Base-by-base conservation (phyloP, 176 grass and related monocot species). In the Triticum monococcum region DNA sequence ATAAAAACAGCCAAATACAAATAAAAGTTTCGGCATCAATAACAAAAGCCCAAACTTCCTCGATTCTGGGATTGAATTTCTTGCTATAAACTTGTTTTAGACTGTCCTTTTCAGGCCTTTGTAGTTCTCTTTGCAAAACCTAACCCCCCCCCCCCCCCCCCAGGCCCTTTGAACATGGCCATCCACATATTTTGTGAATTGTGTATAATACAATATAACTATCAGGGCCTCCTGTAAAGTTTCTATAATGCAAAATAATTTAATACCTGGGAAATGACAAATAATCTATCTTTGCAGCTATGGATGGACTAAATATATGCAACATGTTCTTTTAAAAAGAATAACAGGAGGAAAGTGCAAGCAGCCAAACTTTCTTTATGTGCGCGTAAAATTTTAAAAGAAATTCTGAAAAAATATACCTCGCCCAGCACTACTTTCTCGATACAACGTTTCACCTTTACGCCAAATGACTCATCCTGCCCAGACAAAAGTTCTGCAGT, bases 371-470 rank as follows among this genome's bases (percentile, higher is more conserved):
- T 81, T 77, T 2, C 12, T 65, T 80, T 12, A 30, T 18, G 64
- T 78, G 28, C 69, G 46, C 68, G 41, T 5, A 52, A 62, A 84
- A 41, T 26, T 48, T 68, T 6, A 74, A 59, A 46, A 71, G 4
- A 79, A 36, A 28, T 35, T 76, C 25, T 50, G 62, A 68, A 23
- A 30, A 60, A 84, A 61, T 20, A 56, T 60, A 95, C 93, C 93
- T 95, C 93, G 2, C 91, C 93, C 60, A 98, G 77, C 71, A 95
- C 83, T 48, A 89, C 89, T 85, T 94, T 98, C 88, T 95, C 93
- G 67, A 98, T 90, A 80, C 64, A 87, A 37, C 91, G 91, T 89
- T 92, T 98, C 48, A 98, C 92, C 22, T 86, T 81, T 80, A 93
- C 93, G 30, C 84, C 90, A 75, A 75, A 75, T 28, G 87, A 24